Evolutionary conservation across 306 rosid genomes (phyloP).

Genomic region (Mimosa bimucronata): DNA sequence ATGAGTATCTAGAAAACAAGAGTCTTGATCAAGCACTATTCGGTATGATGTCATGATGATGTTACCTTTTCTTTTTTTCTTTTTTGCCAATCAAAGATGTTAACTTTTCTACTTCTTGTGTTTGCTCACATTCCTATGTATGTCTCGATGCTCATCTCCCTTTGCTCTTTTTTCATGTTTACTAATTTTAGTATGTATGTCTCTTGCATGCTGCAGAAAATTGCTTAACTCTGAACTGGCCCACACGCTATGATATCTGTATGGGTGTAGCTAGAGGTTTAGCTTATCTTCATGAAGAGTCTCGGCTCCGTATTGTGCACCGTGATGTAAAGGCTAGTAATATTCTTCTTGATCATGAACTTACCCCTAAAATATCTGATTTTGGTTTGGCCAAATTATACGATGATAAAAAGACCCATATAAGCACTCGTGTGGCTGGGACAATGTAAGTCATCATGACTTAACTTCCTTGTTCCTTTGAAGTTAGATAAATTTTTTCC

Average conservation of each 20-base stretch:
- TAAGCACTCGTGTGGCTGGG: constrained; percentile 81
- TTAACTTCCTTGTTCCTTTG: neutral
- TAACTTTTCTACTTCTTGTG: neutral
- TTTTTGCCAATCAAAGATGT: constrained; percentile 3
- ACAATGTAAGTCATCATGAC: constrained; percentile 62
- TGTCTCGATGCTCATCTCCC: neutral
- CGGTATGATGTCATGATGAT: constrained; percentile 69
- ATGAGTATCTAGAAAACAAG: constrained; percentile 80
- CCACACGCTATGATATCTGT: constrained; percentile 71
- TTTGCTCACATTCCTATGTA: neutral
- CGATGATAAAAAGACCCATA: constrained; percentile 76
- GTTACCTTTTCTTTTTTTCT: neutral
- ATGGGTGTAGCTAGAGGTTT: constrained; percentile 79
- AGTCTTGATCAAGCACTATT: constrained; percentile 89
- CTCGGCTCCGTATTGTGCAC: constrained; percentile 71
- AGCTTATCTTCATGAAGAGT: constrained; percentile 81
- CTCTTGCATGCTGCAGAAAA: constrained; percentile 47
- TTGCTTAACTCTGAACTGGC: constrained; percentile 59
- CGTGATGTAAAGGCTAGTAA: constrained; percentile 89
- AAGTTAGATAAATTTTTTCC: neutral
- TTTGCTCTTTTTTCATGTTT: constrained; percentile 3
- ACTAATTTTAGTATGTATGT: neutral
- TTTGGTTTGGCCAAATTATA: constrained; percentile 85
- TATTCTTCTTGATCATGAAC: constrained; percentile 67
- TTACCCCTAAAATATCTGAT: constrained; percentile 76